Percentiles rank a stretch among this genome's conserved stretches.
These are phyloP conservation scores for Carex littledalei DNA, from an alignment of 176 grass and related monocot genomes.

Conservation along the genomic window DNA sequence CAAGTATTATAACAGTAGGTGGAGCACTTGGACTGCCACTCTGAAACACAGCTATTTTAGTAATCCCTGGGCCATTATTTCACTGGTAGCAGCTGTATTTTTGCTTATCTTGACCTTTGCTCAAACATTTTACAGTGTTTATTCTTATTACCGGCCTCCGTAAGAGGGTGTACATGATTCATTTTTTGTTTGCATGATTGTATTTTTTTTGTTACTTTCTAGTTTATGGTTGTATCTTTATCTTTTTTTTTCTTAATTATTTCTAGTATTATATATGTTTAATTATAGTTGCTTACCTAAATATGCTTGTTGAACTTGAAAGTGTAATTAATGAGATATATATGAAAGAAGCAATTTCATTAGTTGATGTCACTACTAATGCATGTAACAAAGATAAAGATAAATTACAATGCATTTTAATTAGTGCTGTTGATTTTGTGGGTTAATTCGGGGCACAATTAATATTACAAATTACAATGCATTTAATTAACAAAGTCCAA, in stretches of 20 bases:
- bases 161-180: not conserved
- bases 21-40: conserved; percentile 70
- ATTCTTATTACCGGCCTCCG: conserved; percentile 57
- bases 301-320: not conserved
- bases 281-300: not conserved
- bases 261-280: not conserved
- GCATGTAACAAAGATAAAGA: no score
- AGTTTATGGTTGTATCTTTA: not conserved
- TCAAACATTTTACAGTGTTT: conserved; percentile 72
- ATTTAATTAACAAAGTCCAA: not conserved
- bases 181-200: not conserved
- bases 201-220: not conserved
- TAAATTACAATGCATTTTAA: no score
- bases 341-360: not conserved
- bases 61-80: conserved; percentile 81
- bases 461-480: not conserved
- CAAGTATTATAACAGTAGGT: conserved; percentile 60
- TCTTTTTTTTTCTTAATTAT: not conserved
- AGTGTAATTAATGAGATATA: not conserved
- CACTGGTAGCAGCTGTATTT: conserved; percentile 56
- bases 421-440: not conserved
- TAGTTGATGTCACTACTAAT: not conserved
- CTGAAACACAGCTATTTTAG: conserved; percentile 79
- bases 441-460: not conserved
- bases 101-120: conserved; percentile 58